A percentile compares a stretch with the other conserved stretches of the same genome.
These are phyloP conservation scores for Penicillium capsulatum DNA, from an alignment of 2,329 filamentous ascomycete species.

Conservation along the genomic window DNA sequence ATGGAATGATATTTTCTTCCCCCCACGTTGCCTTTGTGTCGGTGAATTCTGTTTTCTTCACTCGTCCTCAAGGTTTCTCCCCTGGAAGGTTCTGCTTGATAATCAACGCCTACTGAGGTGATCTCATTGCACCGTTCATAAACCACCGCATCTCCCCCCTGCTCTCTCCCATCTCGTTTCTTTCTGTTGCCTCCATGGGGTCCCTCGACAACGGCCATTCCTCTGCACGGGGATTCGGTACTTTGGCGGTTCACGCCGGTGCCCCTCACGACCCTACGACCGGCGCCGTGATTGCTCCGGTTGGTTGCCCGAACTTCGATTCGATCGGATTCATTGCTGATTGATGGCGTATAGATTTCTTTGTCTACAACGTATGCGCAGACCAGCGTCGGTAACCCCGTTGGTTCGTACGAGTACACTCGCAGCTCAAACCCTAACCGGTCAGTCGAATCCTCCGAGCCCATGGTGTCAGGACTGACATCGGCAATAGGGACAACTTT, in stretches of 20 bases:
- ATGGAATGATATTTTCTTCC: constrained; percentile 8
- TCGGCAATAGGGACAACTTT: constrained; percentile 69
- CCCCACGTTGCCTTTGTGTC: too few species aligned
- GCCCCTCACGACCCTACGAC: constrained; percentile 85
- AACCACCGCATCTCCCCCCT: constrained; percentile 8
- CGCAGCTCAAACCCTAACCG: constrained; percentile 90
- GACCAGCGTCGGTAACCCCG: constrained; percentile 75
- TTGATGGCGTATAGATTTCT: constrained; percentile 60
- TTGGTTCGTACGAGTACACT: constrained; percentile 89
- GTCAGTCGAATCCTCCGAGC: constrained; percentile 32
- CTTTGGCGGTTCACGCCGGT: constrained; percentile 90
- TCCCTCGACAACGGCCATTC: constrained; percentile 43
- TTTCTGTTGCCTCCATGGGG: constrained; percentile 17
- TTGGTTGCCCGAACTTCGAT: constrained; percentile 31
- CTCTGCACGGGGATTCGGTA: constrained; percentile 77
- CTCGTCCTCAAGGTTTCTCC: constrained; percentile 1
- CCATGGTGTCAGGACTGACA: constrained; percentile 5
- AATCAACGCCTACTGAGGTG: constrained; percentile 12
- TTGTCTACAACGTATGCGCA: constrained; percentile 97
- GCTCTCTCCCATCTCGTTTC: constrained; percentile 7
- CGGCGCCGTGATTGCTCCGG: constrained; percentile 88
- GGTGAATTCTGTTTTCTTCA: too few species aligned
- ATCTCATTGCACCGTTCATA: constrained; percentile 14
- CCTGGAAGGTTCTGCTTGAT: constrained; percentile 13
- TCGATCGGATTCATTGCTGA: constrained; percentile 4